Evolutionary conservation across 2,329 filamentous ascomycete species (phyloP).

Genomic region (Juglanconis juglandina): DNA sequence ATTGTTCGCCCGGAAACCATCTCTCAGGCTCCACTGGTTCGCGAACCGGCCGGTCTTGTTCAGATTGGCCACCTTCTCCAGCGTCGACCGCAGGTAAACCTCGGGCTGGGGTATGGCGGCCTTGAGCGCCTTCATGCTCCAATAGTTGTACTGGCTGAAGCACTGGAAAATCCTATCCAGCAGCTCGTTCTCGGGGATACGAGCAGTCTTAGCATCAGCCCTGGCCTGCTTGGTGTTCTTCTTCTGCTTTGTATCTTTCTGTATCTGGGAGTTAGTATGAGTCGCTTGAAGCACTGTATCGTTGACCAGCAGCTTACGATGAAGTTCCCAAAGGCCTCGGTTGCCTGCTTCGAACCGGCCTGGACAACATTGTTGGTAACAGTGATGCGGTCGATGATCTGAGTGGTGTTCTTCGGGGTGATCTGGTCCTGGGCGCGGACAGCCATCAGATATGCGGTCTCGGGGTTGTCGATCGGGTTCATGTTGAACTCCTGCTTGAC

Average conservation of each 20-base stretch:
- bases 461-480: constrained; percentile 32
- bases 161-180: constrained; percentile 78
- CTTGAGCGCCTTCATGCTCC: constrained; percentile 87
- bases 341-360: constrained; percentile 48
- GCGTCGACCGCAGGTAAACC: constrained; percentile 80
- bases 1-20: constrained; percentile 48
- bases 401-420: constrained; percentile 45
- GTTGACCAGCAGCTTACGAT: constrained; percentile 46
- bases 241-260: constrained; percentile 49
- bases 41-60: constrained; percentile 81
- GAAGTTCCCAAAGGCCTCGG: constrained; percentile 47
- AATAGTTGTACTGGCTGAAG: constrained; percentile 86
- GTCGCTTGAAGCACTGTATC: too few relatives aligned
- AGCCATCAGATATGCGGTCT: constrained; percentile 38
- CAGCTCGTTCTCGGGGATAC: constrained; percentile 84
- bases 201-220: constrained; percentile 78
- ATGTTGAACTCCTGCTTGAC: constrained; percentile 36
- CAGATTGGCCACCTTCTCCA: constrained; percentile 78
- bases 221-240: constrained; percentile 55
- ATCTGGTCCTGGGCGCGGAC: constrained; percentile 43
- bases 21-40: constrained; percentile 78
- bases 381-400: constrained; percentile 47
- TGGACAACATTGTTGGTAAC: constrained; percentile 56
- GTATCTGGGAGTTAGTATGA: constrained; percentile 11
- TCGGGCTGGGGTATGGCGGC: constrained; percentile 80